Conservation (phyloP, 768 basidiomycete species). For the Tylopilus rubrobrunneus region DNA sequence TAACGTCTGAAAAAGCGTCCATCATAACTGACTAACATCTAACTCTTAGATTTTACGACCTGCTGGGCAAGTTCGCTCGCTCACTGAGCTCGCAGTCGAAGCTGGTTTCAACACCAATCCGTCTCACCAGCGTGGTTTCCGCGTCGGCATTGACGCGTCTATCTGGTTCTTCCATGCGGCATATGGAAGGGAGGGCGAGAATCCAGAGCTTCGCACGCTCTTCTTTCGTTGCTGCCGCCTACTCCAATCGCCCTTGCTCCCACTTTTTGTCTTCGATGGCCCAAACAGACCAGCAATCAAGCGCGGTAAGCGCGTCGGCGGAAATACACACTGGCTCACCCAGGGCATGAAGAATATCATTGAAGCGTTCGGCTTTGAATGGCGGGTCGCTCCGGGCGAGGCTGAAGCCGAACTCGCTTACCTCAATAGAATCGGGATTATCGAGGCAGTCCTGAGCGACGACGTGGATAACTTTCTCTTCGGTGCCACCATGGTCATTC, state of each 20-base stretch:
- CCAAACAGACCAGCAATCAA: constrained; percentile 80
- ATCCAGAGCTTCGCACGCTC: constrained; percentile 78
- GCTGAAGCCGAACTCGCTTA: constrained; percentile 93
- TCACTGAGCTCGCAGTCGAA: constrained; percentile 69
- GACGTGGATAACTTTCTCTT: constrained; percentile 94
- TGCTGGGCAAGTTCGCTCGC: constrained; percentile 64
- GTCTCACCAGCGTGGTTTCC: constrained; percentile 63
- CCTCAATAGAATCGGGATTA: constrained; percentile 73
- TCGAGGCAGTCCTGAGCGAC: constrained; percentile 88
- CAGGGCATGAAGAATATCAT: constrained; percentile 77
- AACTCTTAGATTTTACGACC: constrained; percentile 58
- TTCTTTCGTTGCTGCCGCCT: constrained; percentile 85
- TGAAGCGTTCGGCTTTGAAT: constrained; percentile 77
- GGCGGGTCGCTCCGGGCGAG: constrained; percentile 84
- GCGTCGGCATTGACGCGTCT: constrained; percentile 83
- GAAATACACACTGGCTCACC: constrained; percentile 59
- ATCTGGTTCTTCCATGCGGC: constrained; percentile 76
- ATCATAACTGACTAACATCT: constrained; percentile 5
- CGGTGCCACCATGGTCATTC: constrained; percentile 76
- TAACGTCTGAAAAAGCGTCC: too few species aligned
- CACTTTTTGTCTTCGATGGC: constrained; percentile 91
- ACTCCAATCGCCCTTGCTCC: constrained; percentile 74
- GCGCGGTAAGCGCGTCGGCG: constrained; percentile 67
- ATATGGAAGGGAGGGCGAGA: constrained; percentile 76
- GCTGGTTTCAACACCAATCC: constrained; percentile 73